Evolutionary conservation across 2,329 filamentous ascomycete genomes (phyloP), one percentile per base, ranked within the genome.

Genomic region (Colletotrichum somersetense): DNA sequence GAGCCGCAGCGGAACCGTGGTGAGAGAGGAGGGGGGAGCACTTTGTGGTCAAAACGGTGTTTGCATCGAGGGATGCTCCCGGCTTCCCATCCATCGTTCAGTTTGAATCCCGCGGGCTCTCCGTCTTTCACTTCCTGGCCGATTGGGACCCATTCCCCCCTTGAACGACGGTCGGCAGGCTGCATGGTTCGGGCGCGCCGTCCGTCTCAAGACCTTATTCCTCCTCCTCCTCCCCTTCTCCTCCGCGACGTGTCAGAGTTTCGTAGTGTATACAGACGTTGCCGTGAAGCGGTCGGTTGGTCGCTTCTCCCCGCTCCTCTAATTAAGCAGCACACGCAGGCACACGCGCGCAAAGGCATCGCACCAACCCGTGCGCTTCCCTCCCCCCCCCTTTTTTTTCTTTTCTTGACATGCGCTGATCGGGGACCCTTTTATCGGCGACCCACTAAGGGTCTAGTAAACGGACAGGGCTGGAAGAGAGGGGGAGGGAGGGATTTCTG

Each of bases 121-220:
- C 30, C 2, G 48, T 46, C 44, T 10, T 44, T 18, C 16, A 20
- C 42, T 1, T 44, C 42, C 42, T 20, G 6, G 16, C 42, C 42
- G 16, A 20, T 7, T 2, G 38, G 64, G 48, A 53, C 58, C 42
- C 42, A 2, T 20, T 5, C 12, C 12, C 14, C 14, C 58, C 59
- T 50, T 62, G 20, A 16, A 18, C 18, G 11, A 48, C 35, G 7
- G 0, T n/a, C 59, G 33, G 38, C 30, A 33, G 30, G 33, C 40
- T 26, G 58, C 59, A 55, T 68, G 50, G 65, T 72, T 72, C 68
- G 68, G 64, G 68, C 50, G 52, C 64, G 52, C 65, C 58, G 69
- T 63, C 65, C 64, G 50, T 63, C 68, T 57, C 42, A 71, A 62
- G 40, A 26, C 52, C 58, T 16, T 26, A 3, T 20, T 3, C 30